These are phyloP conservation scores for Cutaneotrichosporon curvatum DNA, from an alignment of 1,284 basidiomycete genomes.

Conservation along the genomic window DNA sequence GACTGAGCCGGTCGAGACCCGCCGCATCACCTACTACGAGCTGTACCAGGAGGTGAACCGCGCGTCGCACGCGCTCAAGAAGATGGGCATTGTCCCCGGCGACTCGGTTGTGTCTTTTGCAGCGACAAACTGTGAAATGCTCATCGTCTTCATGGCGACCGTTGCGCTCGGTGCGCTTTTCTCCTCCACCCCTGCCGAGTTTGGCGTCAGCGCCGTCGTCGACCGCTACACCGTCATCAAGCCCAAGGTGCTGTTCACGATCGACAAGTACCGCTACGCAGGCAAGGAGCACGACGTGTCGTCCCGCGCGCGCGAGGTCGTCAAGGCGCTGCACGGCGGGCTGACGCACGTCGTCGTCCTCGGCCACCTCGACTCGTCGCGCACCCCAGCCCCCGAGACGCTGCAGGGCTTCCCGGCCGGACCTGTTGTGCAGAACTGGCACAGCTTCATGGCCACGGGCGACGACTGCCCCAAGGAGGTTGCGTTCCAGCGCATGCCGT, in stretches of 20 bases:
- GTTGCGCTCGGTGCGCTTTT: slow-evolving; percentile 21
- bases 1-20: slow-evolving; percentile 15
- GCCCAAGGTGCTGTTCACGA: slow-evolving; percentile 41
- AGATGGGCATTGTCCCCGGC: slow-evolving; percentile 14
- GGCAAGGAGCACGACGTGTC: slow-evolving; percentile 30
- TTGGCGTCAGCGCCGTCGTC: slow-evolving; percentile 23
- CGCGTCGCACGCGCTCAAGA: slow-evolving; percentile 10
- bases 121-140: slow-evolving; percentile 18
- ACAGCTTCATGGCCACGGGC: slow-evolving; percentile 16
- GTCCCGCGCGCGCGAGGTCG: slow-evolving; percentile 21
- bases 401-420: slow-evolving; percentile 10
- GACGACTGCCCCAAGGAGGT: slow-evolving; percentile 20
- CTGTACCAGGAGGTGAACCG: slow-evolving; percentile 16
- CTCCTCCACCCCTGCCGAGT: slow-evolving; percentile 25
- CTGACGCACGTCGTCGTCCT: slow-evolving; percentile 30
- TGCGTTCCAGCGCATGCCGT: slow-evolving; percentile 21
- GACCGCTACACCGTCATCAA: slow-evolving; percentile 30
- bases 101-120: slow-evolving; percentile 16
- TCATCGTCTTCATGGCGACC: slow-evolving; percentile 14
- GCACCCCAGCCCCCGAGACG: slow-evolving; percentile 16
- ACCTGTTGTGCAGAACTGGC: slow-evolving; percentile 6
- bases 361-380: slow-evolving; percentile 25
- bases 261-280: slow-evolving; percentile 38
- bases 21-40: slow-evolving; percentile 18
- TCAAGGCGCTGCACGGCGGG: slow-evolving; percentile 19